Evolutionary conservation across 805 yeast species (phyloP), one percentile per base, ranked within the genome.

Genomic region (Candida cerambycidarum): DNA sequence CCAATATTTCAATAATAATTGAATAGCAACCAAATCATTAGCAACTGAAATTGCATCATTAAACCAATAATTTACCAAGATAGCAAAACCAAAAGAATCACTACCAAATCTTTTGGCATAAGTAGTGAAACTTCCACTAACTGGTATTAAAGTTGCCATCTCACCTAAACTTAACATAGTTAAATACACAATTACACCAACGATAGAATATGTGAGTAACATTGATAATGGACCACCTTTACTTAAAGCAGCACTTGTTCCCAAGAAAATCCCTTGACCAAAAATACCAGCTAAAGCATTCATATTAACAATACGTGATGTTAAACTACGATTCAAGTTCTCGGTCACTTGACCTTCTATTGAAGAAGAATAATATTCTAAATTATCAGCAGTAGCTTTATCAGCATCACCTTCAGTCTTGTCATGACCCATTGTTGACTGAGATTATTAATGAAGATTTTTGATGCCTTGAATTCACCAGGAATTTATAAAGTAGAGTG

Each of bases 111-210:
- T 58, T 18, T 68, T 61, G 13, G 79, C 76, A 49, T 65, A 77
- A 1, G 76, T 64, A 19, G 79, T 69, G 44, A 76, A 75, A 5
- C 79, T 73, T n/a, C 80, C 81, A 2, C 79, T 71, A 18, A 71
- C 73, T 3, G 85, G 84, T 59, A 69, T 63, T 41, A 62, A 70
- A 1, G 81, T 73, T 3, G 79, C 61, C 81, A 78, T 78, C 52
- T 78, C 83, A 9, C 83, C 83, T 33, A 79, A 62, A 28, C 73
- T 59, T 34, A 75, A 60, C 75, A 79, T 73, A 9, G 80, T 79
- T 47, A 73, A 57, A 49, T 73, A 79, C 3, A 78, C 80, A 41
- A 79, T 63, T 9, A 65, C 51, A 13, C 70, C 72, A 19, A 66
- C 67, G 14, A 68, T 56, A 16, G 58, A 39, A 52, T 67, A 67